Conservation (phyloP, 1,284 basidiomycete genomes). For the Moesziomyces globuligerus region DNA sequence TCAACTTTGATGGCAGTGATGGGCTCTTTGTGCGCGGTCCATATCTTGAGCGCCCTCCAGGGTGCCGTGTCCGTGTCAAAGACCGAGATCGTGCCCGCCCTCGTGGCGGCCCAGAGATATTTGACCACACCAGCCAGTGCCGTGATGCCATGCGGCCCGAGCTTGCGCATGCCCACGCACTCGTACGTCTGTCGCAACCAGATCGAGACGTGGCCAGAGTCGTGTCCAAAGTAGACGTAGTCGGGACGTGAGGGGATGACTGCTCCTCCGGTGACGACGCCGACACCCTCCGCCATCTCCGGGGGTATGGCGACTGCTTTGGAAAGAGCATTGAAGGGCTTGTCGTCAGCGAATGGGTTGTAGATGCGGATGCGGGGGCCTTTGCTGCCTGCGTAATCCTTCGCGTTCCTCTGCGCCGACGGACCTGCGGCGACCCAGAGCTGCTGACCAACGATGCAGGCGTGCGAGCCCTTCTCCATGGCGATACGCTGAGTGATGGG, state of each 20-base stretch:
- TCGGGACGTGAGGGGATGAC: constrained; percentile 77
- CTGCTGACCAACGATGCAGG: constrained; percentile 55
- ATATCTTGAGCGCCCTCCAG: constrained; percentile 88
- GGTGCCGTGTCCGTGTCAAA: constrained; percentile 74
- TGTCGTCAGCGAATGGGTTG: constrained; percentile 61
- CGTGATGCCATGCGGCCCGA: constrained; percentile 51
- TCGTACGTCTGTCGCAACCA: constrained; percentile 52
- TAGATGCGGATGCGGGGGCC: constrained; percentile 57
- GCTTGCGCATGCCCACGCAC: constrained; percentile 46
- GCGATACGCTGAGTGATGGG: constrained; percentile 62
- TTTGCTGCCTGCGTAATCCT: constrained; percentile 29
- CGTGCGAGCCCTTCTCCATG: constrained; percentile 53
- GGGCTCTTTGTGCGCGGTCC: constrained; percentile 82
- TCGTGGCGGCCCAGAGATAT: constrained; percentile 81
- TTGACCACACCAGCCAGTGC: constrained; percentile 57
- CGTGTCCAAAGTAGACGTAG: constrained; percentile 87
- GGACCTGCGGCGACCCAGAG: constrained; percentile 58
- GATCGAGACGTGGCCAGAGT: constrained; percentile 76
- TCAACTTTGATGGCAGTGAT: constrained; percentile 78
- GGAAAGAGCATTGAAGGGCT: constrained; percentile 62
- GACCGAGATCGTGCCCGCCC: constrained; percentile 83
- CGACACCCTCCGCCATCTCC: constrained; percentile 75
- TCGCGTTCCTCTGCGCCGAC: constrained; percentile 17
- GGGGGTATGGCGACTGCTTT: constrained; percentile 50
- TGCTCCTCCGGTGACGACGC: constrained; percentile 83